phyloP scores from a whole-genome alignment of 768 basidiomycete genomes.

The Naganishia vaughanmartiniae region DNA sequence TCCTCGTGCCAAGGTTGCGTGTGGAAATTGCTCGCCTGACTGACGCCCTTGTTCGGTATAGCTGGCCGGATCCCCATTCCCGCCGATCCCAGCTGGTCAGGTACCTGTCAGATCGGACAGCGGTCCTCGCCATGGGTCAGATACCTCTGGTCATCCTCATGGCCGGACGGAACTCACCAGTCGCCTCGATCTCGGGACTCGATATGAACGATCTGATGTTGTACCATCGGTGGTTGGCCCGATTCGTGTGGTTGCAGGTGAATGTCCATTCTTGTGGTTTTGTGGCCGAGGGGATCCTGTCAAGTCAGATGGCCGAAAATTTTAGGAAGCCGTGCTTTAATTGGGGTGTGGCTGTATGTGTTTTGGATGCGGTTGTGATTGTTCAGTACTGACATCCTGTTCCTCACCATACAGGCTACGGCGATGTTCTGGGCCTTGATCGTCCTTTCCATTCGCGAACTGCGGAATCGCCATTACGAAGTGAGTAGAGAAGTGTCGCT shows the following conservation, averaged over 20 bases:
- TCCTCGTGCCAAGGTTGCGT: no score
- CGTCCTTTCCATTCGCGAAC: slow-evolving; percentile 4
- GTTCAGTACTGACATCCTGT: background rate
- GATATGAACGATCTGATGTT: slow-evolving; percentile 24
- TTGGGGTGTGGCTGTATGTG: slow-evolving; percentile 15
- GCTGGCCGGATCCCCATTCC: slow-evolving; percentile 14
- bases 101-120: slow-evolving; percentile 7
- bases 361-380: background rate
- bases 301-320: background rate
- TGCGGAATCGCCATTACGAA: slow-evolving; percentile 8
- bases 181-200: slow-evolving; percentile 11
- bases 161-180: slow-evolving; percentile 10
- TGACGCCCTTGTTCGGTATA: background rate
- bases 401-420: background rate
- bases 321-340: slow-evolving; percentile 10
- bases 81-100: background rate
- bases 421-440: slow-evolving; percentile 7
- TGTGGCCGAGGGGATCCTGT: background rate
- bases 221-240: slow-evolving; percentile 5
- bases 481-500: background rate
- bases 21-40: no score
- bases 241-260: slow-evolving; percentile 8
- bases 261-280: slow-evolving; percentile 4
- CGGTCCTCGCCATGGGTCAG: slow-evolving; percentile 9
- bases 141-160: slow-evolving; percentile 9